These are phyloP conservation scores for Ustilago bromivora DNA, from an alignment of 1,284 basidiomycete species.

Conservation along the genomic window DNA sequence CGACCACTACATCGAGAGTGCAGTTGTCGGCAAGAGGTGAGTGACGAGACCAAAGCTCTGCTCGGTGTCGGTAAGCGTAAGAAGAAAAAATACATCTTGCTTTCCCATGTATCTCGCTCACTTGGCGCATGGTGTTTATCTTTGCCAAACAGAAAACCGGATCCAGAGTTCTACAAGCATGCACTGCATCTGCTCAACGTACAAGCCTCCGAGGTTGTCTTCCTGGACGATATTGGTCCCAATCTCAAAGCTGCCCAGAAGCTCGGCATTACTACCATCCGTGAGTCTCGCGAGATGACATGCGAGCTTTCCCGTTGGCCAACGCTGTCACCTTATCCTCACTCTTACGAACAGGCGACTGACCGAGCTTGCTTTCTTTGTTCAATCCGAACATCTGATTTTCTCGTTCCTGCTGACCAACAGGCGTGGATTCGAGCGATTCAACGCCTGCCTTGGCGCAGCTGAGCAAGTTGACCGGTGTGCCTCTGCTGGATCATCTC, in stretches of 20 bases:
- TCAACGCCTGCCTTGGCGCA: conserved; percentile 46
- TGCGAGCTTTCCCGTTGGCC: background rate
- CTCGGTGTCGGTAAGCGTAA: too few relatives aligned
- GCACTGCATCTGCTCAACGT: conserved; percentile 64
- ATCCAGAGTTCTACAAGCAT: conserved; percentile 68
- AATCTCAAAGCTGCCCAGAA: conserved; percentile 69
- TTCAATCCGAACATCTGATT: too few relatives aligned
- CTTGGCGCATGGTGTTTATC: background rate
- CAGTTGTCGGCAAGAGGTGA: conserved; percentile 67
- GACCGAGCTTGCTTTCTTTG: background rate
- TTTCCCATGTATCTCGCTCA: background rate
- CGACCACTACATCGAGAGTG: conserved; percentile 69
- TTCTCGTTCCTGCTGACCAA: background rate
- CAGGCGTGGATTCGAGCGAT: conserved; percentile 48
- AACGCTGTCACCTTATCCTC: too few relatives aligned
- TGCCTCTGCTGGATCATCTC: conserved; percentile 38
- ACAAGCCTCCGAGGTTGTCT: conserved; percentile 65
- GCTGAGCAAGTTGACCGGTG: conserved; percentile 45
- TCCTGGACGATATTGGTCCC: conserved; percentile 70
- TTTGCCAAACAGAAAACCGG: conserved; percentile 65
- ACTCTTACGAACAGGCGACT: background rate
- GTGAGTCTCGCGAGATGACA: conserved; percentile 45
- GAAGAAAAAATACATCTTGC: too few relatives aligned
- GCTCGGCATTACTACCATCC: conserved; percentile 70
- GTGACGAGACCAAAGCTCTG: background rate